Base-by-base conservation (phyloP, 352 stramenopile genomes). In the Globisporangium recalcitrans region DNA sequence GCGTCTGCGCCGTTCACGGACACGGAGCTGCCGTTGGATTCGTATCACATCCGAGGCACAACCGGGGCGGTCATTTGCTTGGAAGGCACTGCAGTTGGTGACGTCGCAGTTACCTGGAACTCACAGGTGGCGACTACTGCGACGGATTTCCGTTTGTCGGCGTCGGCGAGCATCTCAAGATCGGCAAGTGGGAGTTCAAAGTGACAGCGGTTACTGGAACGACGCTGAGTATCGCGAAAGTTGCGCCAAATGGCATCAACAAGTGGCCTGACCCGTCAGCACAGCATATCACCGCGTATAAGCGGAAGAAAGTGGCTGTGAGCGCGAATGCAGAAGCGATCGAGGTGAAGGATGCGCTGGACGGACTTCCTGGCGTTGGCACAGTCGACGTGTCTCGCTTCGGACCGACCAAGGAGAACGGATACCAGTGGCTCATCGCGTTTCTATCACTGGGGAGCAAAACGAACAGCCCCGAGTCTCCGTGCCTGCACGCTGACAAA, bases 1-100 rank as follows among this genome's bases (percentile, higher is more conserved):
- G 52, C 70, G 0, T 82, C 77, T 1, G 82, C 85, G 8, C 75
- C 77, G 1, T 93, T 93, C 52, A 93, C 85, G 14, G 78, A 91
- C 62, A 72, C 65, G 0, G 56, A 80, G 22, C 67, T 93, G 24
- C 85, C 85, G 1, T 54, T 93, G 6, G 75, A 90, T 52, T 75
- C 79, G 14, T 91, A 93, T 59, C 76, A 90, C 26, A 80, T 87
- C 34, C 79, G 58, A 14, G 85, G 85, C 10, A 67, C 67, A 2
- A 71, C 58, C 0, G 57, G 21, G 0, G 67, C 68, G 9, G 1
- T 51, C 0, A 73, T 93, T 14, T 74, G 77, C 42, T 1, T 89
- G 6, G 71, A 77, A 14, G 85, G 91, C 48, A 93, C 85, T 0
- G 75, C 74, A 3, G 26, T 93, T n/a, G 85, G 80, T 10, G 78